Evolutionary conservation across 2,329 filamentous ascomycete species (phyloP).

Genomic region (Colletotrichum plurivorum): DNA sequence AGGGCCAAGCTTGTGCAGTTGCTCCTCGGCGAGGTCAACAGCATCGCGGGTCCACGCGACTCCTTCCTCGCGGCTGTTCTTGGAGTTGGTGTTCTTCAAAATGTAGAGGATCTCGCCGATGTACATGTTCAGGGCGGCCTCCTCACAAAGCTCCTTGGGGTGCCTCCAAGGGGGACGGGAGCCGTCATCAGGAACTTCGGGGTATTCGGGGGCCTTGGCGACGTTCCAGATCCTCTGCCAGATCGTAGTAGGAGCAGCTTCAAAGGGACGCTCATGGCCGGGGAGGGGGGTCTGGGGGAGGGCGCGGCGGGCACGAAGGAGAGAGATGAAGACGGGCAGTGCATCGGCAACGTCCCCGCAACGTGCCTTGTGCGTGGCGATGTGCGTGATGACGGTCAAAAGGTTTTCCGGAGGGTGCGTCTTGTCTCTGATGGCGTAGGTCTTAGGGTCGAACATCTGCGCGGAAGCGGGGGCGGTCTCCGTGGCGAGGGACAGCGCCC

Average conservation of each 20-base stretch:
- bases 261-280: conserved; percentile 29
- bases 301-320: conserved; percentile 83
- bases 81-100: conserved; percentile 62
- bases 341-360: conserved; percentile 76
- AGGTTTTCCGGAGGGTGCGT: conserved; percentile 79
- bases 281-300: conserved; percentile 57
- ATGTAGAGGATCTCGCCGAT: conserved; percentile 95
- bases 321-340: conserved; percentile 87
- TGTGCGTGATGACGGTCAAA: conserved; percentile 79
- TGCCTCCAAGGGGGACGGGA: conserved; percentile 76
- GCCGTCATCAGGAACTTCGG: conserved; percentile 78
- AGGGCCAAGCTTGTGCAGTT: conserved; percentile 62
- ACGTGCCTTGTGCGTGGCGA: conserved; percentile 84
- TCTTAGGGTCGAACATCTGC: conserved; percentile 69
- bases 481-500: conserved; percentile 82
- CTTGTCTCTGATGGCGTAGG: conserved; percentile 74
- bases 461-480: conserved; percentile 59
- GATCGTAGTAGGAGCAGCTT: background rate
- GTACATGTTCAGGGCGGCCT: conserved; percentile 88
- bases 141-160: conserved; percentile 80
- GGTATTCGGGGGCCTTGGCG: conserved; percentile 72
- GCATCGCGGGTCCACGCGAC: conserved; percentile 92
- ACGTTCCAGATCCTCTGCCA: conserved; percentile 43
- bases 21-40: conserved; percentile 83
- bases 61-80: conserved; percentile 73